Evolutionary conservation across 495 filamentous ascomycete genomes (phyloP).

Genomic region (Neurospora tetrasperma): DNA sequence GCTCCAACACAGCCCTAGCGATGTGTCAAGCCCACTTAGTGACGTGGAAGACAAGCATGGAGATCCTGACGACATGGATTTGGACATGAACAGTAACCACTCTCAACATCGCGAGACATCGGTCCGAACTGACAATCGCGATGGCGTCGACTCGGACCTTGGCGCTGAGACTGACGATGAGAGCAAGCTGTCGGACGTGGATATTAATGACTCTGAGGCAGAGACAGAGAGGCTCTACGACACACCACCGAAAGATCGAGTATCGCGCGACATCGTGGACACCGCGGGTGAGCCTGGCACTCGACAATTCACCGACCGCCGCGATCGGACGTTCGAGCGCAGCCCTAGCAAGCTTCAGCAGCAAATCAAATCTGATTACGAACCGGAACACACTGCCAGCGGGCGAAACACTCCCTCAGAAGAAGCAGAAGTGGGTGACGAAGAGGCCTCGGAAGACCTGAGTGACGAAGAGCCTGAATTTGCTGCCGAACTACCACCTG

Average conservation of each 20-base stretch:
- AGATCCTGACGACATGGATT: constrained; percentile 35
- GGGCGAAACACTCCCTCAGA: constrained; percentile 34
- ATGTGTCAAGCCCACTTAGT: constrained; percentile 64
- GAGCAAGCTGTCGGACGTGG: constrained; percentile 42
- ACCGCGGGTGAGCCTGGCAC: constrained; percentile 26
- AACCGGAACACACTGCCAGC: constrained; percentile 26
- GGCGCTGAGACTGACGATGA: constrained; percentile 21
- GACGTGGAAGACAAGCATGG: constrained; percentile 71
- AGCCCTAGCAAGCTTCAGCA: constrained; percentile 60
- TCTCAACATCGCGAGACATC: background rate
- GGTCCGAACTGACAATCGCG: constrained; percentile 2
- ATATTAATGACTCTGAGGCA: constrained; percentile 86
- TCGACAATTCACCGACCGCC: constrained; percentile 25
- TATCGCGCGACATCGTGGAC: constrained; percentile 51
- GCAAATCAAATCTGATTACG: constrained; percentile 26
- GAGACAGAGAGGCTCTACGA: constrained; percentile 92
- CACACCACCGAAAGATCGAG: constrained; percentile 68
- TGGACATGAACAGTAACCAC: constrained; percentile 24
- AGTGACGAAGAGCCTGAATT: constrained; percentile 26
- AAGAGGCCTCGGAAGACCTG: constrained; percentile 24
- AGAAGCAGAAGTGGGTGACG: constrained; percentile 32
- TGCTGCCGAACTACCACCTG: constrained; percentile 3
- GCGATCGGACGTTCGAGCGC: constrained; percentile 37
- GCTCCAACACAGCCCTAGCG: constrained; percentile 28
- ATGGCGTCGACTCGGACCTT: constrained; percentile 27